A percentile compares a stretch with the other conserved stretches of the same genome.
Conservation (phyloP, 108 stramenopile genomes). For the Cylindrotheca fusiformis region DNA sequence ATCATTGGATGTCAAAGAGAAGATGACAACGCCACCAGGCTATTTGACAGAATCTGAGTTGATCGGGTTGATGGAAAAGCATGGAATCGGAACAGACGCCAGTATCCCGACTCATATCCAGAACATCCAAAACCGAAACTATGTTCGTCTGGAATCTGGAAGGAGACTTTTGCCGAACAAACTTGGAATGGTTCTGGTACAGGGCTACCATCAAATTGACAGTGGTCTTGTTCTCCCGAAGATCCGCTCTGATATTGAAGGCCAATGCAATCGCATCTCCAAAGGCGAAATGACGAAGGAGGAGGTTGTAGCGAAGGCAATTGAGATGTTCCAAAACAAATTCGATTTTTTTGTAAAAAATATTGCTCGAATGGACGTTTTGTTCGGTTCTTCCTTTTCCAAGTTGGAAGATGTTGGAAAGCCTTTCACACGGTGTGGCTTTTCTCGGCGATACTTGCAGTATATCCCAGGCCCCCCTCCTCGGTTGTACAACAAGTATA, state of each 20-base stretch:
- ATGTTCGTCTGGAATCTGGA: constrained; percentile 73
- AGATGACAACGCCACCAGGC: constrained; percentile 83
- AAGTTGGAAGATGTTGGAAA: constrained; percentile 90
- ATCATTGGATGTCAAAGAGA: constrained; percentile 76
- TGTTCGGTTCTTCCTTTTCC: constrained; percentile 83
- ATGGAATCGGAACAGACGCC: constrained; percentile 89
- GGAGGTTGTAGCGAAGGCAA: constrained; percentile 58
- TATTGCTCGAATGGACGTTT: constrained; percentile 81
- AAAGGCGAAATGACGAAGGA: constrained; percentile 75
- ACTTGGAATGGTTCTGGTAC: constrained; percentile 85
- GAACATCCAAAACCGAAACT: constrained; percentile 86
- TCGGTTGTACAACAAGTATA: constrained; percentile 78
- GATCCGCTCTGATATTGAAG: constrained; percentile 89
- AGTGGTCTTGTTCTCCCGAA: constrained; percentile 81
- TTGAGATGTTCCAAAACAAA: constrained; percentile 72
- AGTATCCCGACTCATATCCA: constrained; percentile 87
- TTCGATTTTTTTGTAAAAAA: constrained; percentile 71
- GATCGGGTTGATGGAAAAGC: constrained; percentile 86
- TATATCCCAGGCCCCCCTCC: constrained; percentile 61
- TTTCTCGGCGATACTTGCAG: constrained; percentile 49
- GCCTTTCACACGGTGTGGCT: constrained; percentile 84
- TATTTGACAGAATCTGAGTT: constrained; percentile 88
- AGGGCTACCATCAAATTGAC: constrained; percentile 90
- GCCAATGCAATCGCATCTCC: constrained; percentile 83
- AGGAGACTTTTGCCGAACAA: constrained; percentile 79